These are phyloP conservation scores for Diphasiastrum complanatum DNA, from an alignment of 83 land plant genomes.

Conservation along the genomic window DNA sequence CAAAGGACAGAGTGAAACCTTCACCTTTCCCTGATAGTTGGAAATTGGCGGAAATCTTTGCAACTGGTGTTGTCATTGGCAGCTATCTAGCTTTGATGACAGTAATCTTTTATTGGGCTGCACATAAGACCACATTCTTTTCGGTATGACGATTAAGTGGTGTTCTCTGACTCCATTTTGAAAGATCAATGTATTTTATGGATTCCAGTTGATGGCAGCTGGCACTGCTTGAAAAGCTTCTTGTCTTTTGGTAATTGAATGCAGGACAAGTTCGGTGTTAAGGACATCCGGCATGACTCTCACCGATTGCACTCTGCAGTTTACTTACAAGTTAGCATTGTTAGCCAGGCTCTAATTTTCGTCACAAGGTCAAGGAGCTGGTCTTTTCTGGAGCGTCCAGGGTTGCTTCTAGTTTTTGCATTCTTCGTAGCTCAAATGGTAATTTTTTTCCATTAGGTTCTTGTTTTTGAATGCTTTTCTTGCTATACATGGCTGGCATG, in stretches of 20 bases:
- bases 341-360: conserved; percentile 31
- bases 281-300: background rate
- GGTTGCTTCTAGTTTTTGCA: conserved; percentile 10
- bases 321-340: conserved; percentile 32
- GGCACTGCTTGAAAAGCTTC: background rate
- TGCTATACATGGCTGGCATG: background rate
- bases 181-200: background rate
- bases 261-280: conserved; percentile 17
- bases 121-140: conserved; percentile 21
- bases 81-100: conserved; percentile 24
- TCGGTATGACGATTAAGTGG: conserved; percentile 2
- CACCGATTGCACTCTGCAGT: conserved; percentile 15
- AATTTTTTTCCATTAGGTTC: conserved; percentile 14
- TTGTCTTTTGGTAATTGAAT: background rate
- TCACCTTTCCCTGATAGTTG: conserved; percentile 83
- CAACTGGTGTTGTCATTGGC: conserved; percentile 50
- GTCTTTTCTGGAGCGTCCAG: conserved; percentile 29
- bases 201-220: conserved; percentile 4
- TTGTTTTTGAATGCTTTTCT: too few relatives aligned
- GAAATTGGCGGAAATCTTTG: conserved; percentile 74
- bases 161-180: background rate
- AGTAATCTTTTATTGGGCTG: conserved; percentile 22
- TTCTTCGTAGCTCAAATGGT: conserved; percentile 28
- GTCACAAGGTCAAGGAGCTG: conserved; percentile 32
- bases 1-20: conserved; percentile 82